These are phyloP conservation scores for Serendipita sp. DNA, from an alignment of 768 basidiomycete genomes.

Conservation along the genomic window DNA sequence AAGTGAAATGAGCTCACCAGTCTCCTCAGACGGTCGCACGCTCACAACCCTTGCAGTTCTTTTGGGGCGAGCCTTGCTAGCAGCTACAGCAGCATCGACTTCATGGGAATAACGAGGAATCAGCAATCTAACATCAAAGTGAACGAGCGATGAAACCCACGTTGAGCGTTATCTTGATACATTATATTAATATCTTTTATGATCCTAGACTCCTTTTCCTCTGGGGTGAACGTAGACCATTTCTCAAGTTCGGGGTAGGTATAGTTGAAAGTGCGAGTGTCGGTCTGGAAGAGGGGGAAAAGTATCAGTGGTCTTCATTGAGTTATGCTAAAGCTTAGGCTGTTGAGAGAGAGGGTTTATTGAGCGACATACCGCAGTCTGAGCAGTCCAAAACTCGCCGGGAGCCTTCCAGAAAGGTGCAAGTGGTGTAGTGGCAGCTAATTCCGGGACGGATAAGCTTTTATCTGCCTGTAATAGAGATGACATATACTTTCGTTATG, in stretches of 20 bases:
- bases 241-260: conserved; percentile 28
- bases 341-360: background rate
- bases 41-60: too few relatives aligned
- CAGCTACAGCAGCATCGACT: background rate
- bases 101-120: too few relatives aligned
- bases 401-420: conserved; percentile 31
- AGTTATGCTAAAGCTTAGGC: background rate
- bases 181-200: background rate
- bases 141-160: too few relatives aligned
- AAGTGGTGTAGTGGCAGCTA: background rate
- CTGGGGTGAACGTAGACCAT: background rate
- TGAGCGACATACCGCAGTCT: conserved; percentile 11
- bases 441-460: background rate
- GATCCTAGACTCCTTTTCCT: background rate
- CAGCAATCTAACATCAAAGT: too few relatives aligned
- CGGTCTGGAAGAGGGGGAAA: background rate
- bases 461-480: background rate
- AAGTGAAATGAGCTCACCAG: too few relatives aligned
- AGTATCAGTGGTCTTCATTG: background rate
- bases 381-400: conserved; percentile 25
- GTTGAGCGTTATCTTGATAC: background rate
- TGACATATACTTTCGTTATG: background rate
- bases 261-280: conserved; percentile 25
- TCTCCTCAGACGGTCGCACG: too few relatives aligned
- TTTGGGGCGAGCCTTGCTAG: too few relatives aligned